These are phyloP conservation scores for Quillaja saponaria DNA, from an alignment of 306 rosid species.

Conservation along the genomic window DNA sequence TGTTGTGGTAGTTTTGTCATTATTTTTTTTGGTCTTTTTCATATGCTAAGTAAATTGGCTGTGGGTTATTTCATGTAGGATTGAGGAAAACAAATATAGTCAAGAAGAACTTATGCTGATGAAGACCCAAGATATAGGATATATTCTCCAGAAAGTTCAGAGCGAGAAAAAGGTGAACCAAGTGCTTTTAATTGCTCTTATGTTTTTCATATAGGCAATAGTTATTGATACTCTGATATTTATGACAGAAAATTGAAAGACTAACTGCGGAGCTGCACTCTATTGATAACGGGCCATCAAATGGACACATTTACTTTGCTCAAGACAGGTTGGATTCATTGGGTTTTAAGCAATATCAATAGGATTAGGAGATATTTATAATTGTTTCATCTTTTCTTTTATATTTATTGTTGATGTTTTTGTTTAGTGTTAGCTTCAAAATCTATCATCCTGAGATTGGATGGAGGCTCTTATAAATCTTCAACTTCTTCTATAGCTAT, in stretches of 20 bases:
- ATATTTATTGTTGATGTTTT: background rate
- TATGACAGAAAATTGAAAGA: conserved; percentile 70
- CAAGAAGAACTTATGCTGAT: conserved; percentile 72
- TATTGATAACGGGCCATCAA: conserved; percentile 48
- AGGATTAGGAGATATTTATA: background rate
- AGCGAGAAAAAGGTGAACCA: conserved; percentile 67
- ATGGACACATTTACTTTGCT: conserved; percentile 59
- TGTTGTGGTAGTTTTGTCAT: background rate
- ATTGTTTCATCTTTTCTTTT: background rate
- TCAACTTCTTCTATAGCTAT: no score
- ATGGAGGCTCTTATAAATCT: background rate
- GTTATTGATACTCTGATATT: conserved; percentile 12
- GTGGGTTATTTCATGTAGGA: conserved; percentile 39
- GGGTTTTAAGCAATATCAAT: conserved; percentile 9
- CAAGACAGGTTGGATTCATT: conserved; percentile 63
- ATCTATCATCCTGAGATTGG: conserved; percentile 2
- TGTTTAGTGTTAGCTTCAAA: background rate
- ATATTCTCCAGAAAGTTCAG: conserved; percentile 71
- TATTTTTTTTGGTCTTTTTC: background rate
- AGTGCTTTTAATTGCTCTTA: conserved; percentile 7
- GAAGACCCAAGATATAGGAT: conserved; percentile 85
- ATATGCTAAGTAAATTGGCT: background rate
- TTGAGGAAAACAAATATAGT: conserved; percentile 65
- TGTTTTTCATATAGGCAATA: conserved; percentile 10
- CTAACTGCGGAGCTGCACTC: conserved; percentile 64